Conservation (phyloP, 2,329 filamentous ascomycete genomes). For the Fusarium sp. region DNA sequence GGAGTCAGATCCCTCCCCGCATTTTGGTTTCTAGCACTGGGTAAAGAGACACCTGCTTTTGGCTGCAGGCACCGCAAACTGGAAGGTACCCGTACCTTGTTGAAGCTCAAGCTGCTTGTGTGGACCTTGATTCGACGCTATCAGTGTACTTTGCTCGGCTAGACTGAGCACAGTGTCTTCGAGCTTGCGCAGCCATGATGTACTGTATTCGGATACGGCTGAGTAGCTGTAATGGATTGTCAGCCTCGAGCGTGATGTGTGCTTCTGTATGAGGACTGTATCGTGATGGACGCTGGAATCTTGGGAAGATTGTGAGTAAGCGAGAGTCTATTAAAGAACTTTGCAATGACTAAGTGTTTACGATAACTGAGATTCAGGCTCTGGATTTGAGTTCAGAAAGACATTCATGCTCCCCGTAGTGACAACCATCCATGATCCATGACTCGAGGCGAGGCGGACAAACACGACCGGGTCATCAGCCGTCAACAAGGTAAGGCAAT, state of each 20-base stretch:
- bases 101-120: constrained; percentile 33
- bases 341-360: too few species aligned
- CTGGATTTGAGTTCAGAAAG: not conserved
- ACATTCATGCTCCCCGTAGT: constrained; percentile 20
- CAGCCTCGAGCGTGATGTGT: not conserved
- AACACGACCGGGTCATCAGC: constrained; percentile 23
- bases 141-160: constrained; percentile 27
- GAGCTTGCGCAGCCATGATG: constrained; percentile 33
- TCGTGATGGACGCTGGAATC: not conserved
- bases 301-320: not conserved
- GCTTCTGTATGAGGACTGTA: not conserved
- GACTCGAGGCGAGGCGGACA: constrained; percentile 38
- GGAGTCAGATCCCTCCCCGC: constrained; percentile 44
- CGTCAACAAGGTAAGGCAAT: constrained; percentile 34
- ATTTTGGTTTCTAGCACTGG: constrained; percentile 42
- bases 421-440: constrained; percentile 29
- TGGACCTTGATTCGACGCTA: constrained; percentile 21
- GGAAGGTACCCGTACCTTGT: constrained; percentile 39
- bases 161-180: constrained; percentile 21
- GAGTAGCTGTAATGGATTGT: constrained; percentile 25
- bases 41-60: constrained; percentile 32
- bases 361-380: not conserved
- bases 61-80: constrained; percentile 26
- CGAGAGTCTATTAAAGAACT: not conserved
- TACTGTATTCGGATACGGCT: constrained; percentile 24